These are phyloP conservation scores for Kwoniella dejecticola DNA, from an alignment of 768 basidiomycete genomes.

Conservation along the genomic window DNA sequence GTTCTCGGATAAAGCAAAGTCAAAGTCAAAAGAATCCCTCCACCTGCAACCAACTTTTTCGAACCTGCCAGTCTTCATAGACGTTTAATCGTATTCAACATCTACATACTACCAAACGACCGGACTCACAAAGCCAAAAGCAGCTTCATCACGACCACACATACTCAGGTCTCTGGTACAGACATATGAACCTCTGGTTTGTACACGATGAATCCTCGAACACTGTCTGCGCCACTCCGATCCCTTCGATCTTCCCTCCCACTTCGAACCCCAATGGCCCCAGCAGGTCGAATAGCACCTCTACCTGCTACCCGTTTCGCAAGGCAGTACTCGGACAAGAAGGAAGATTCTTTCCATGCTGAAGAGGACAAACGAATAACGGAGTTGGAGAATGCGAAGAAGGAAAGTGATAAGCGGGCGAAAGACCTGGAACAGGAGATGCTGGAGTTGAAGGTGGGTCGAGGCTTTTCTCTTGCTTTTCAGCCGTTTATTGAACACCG, in stretches of 20 bases:
- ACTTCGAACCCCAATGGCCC: conserved; percentile 13
- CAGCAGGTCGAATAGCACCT: conserved; percentile 10
- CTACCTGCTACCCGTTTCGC: neutral
- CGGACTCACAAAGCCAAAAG: too few relatives aligned
- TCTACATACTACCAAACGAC: neutral
- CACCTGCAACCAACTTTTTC: conserved; percentile 2
- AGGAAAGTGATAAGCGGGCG: conserved; percentile 40
- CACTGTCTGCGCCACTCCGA: conserved; percentile 23
- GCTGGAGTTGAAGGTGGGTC: conserved; percentile 74
- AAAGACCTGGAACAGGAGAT: conserved; percentile 46
- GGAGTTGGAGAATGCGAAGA: conserved; percentile 30
- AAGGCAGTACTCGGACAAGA: conserved; percentile 25
- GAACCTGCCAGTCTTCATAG: neutral
- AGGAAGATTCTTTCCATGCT: conserved; percentile 18
- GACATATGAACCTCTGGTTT: neutral
- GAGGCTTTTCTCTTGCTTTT: conserved; percentile 57
- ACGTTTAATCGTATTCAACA: neutral
- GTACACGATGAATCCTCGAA: conserved; percentile 17
- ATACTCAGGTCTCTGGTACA: neutral
- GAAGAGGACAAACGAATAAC: conserved; percentile 22
- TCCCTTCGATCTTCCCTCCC: conserved; percentile 23
- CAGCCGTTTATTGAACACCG: too few relatives aligned
- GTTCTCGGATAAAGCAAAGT: conserved; percentile 6
- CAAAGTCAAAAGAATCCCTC: neutral
- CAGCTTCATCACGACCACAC: too few relatives aligned